Base-by-base conservation (phyloP, 2,329 filamentous ascomycete species). In the Alternaria sp. region DNA sequence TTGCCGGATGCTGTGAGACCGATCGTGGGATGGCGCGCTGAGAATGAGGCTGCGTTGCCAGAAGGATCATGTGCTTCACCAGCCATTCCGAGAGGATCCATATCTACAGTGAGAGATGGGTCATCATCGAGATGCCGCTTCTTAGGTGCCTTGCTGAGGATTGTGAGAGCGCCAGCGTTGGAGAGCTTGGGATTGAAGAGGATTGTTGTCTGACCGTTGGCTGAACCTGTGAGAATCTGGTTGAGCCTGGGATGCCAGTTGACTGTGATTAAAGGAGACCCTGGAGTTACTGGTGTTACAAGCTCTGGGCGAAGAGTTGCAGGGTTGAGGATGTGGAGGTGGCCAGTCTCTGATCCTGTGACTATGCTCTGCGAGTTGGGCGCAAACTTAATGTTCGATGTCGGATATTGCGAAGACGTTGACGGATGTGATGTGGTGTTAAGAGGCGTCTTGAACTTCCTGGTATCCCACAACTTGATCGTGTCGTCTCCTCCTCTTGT, bases 61-160 rank as follows among this genome's bases (percentile, higher is more conserved):
- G 81, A 80, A 14, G 81, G 79, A 4, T 79, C 89, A 56, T 96
- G 92, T 9, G 89, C 87, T 73, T 98, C 94, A 46, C 90, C 92
- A 0, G 93, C 93, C 60, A 98, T 85, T 14, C 93, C 94, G 4
- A 90, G 84, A 5, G 90, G 87, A 74, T 97, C 93, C 77, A 92
- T 96, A 60, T 76, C 73, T 11, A 76, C 77, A 1, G 94, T 97
- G 34, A 96, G 85, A 60, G 88, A 89, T 1, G 93, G 89, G 78
- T 98, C 93, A 79, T 99, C 95, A 76, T 99, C 95, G 62, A 99
- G 89, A 76, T 99, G 94, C 2, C 94, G 90, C 71, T 93, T 94
- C 82, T 99, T 98, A 3, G 95, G 94, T 0, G 93, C 93, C 73
- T 93, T 92, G 63, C 91, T 94, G 89, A 99, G 93, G 67, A 98